Base-by-base conservation (phyloP, 257 asterid genomes). In the Solanum paucissectum region DNA sequence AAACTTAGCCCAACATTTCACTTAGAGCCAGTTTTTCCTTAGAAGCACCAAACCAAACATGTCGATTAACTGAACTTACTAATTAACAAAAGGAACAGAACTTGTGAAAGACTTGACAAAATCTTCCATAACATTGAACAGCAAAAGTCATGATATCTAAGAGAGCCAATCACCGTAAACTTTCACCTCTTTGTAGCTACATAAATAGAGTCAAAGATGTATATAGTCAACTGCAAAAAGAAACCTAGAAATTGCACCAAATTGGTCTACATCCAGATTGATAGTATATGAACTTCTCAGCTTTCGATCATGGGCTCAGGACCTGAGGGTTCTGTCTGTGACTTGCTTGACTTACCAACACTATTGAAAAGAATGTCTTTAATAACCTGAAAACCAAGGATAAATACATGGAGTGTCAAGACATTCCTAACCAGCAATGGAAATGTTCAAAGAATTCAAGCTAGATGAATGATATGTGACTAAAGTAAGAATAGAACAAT, bases 261-360 rank as follows among this genome's bases (percentile, higher is more conserved):
- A 49, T 38, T 18, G 44, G n/a, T 82, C 29, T 82, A 82, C 68
- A 46, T 81, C 79, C 60, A 60, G 12, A 38, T 38, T n/a, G 72
- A 64, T n/a, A 25, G 60, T 52, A 37, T 9, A 37, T 64, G 23
- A 38, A 40, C 81, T 66, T 68, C 0, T 96, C 93, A 96, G 90
- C 92, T 87, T 91, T 97, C 99, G 79, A 97, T 90, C 98, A 97
- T 97, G 83, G 98, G 99, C 88, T 95, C 98, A 27, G 98, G 98
- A 42, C 86, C 94, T 10, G 98, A 90, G 72, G 98, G 90, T 86
- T 93, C 98, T 9, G 91, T 64, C 84, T 86, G 94, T 60, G 93
- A 90, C 72, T 83, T 91, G 89, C 83, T 91, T 76, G 98, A 93
- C 89, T 90, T 97, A 60, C 94, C 91, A 74, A 95, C 98, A 6